Evolutionary conservation across 768 basidiomycete species (phyloP).

Genomic region (Leccinellum luteum): DNA sequence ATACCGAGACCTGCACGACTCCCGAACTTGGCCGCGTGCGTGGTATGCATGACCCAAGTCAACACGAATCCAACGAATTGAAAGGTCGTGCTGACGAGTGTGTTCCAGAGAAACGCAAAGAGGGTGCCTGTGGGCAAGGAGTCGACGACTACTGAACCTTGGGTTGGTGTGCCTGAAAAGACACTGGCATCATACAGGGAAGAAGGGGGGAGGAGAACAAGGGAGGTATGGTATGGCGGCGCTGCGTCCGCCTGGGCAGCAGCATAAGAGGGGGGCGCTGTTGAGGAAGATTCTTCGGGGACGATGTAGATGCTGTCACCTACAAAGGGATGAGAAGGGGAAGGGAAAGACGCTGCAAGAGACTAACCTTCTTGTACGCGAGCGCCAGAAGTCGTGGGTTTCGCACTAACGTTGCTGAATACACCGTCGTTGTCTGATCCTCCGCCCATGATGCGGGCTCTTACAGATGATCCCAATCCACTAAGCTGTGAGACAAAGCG

Average conservation of each 20-base stretch:
- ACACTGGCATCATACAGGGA: constrained; percentile 37
- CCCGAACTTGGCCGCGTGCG: constrained; percentile 90
- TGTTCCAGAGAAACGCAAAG: constrained; percentile 89
- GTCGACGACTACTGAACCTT: constrained; percentile 86
- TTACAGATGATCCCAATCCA: constrained; percentile 36
- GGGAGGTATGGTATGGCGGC: constrained; percentile 97
- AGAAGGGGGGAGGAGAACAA: constrained; percentile 77
- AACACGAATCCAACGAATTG: constrained; percentile 93
- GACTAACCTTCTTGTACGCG: constrained; percentile 53
- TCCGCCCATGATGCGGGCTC: constrained; percentile 46
- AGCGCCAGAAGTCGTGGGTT: constrained; percentile 57
- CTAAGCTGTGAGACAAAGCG: constrained; percentile 46
- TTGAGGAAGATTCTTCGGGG: constrained; percentile 79
- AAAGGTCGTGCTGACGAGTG: constrained; percentile 93
- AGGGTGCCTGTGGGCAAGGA: constrained; percentile 78
- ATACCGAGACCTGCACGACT: constrained; percentile 94
- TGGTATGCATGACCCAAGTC: constrained; percentile 91
- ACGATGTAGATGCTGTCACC: constrained; percentile 73
- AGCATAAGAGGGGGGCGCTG: constrained; percentile 90
- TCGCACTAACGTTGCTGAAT: constrained; percentile 93
- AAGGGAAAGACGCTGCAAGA: background rate
- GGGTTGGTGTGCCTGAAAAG: constrained; percentile 35
- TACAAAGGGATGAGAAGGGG: constrained; percentile 23
- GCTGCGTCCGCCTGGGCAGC: constrained; percentile 93
- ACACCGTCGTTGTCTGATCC: constrained; percentile 85